Percentiles rank a stretch among this genome's conserved stretches.
phyloP scores from a whole-genome alignment of 768 basidiomycete genomes.

The Nidula microcarpa region DNA sequence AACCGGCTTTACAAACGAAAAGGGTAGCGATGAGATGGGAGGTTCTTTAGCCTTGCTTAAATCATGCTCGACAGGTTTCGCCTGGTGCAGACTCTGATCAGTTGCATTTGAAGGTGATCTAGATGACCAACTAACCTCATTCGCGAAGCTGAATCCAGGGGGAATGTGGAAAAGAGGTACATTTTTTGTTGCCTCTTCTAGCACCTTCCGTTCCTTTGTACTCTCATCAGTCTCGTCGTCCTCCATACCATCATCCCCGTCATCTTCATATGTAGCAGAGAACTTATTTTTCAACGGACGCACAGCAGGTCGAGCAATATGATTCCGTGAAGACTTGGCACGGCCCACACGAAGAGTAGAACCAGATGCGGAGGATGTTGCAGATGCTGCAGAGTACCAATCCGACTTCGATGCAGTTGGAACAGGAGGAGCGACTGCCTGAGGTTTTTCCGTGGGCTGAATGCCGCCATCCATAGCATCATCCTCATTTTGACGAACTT shows the following conservation, averaged over 20 bases:
- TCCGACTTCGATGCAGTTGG: slow-evolving; percentile 23
- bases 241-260: slow-evolving; percentile 41
- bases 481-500: slow-evolving; percentile 25
- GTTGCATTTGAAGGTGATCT: neutral
- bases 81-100: slow-evolving; percentile 16
- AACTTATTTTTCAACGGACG: slow-evolving; percentile 49
- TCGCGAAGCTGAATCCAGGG: slow-evolving; percentile 63
- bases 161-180: slow-evolving; percentile 59
- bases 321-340: slow-evolving; percentile 50
- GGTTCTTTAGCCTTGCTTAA: slow-evolving; percentile 53
- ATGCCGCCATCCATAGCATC: slow-evolving; percentile 11
- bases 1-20: slow-evolving; percentile 48
- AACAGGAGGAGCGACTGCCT: neutral
- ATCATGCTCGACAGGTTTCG: slow-evolving; percentile 33
- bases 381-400: slow-evolving; percentile 27
- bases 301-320: slow-evolving; percentile 53
- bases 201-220: slow-evolving; percentile 37
- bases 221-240: slow-evolving; percentile 37
- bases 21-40: slow-evolving; percentile 62
- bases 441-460: slow-evolving; percentile 4
- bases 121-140: slow-evolving; percentile 23
- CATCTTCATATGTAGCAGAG: slow-evolving; percentile 61
- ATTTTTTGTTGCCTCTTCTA: slow-evolving; percentile 55
- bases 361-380: slow-evolving; percentile 17
- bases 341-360: slow-evolving; percentile 71